Evolutionary conservation across 352 stramenopile genomes (phyloP), one percentile per base, ranked within the genome.

Genomic region (Globisporangium canariense): DNA sequence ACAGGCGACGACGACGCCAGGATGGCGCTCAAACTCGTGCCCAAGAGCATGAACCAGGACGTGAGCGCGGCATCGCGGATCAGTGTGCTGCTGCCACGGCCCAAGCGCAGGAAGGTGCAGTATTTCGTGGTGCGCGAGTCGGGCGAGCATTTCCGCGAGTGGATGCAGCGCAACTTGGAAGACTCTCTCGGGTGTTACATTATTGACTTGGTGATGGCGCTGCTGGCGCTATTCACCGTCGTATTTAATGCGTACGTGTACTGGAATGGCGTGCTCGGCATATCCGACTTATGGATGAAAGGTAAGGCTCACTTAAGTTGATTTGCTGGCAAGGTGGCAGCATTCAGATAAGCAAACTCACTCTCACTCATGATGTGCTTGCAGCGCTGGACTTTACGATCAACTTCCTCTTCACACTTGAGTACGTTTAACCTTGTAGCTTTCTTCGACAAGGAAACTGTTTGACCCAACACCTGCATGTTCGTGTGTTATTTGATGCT

Each of bases 151-250:
- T 52, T 85, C 14, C 82, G 79, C 18, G 77, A 88, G 49, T 93
- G 80, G 79, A 71, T 89, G 52, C 81, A 90, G 32, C 81, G 85
- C 46, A 93, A 89, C 51, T 77, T 91, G 10, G 80, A 91, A 65
- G 83, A 83, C 38, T 88, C 82, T 32, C 76, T 79, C 11, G 74
- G 70, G 5, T 81, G 76, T 14, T 86, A 62, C 53, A 40, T 74
- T 38, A 66, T 84, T 28, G 70, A 81, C 16, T 41, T 64, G 2
- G 53, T 69, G 7, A 86, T 89, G 69, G 77, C 78, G 6, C 38
- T 83, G 9, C 62, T 91, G 9, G 90, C 82, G 61, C 65, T 84
- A 5, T 89, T 88, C 36, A 75, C 89, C 58, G 83, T 89, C 38
- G 53, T 84, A 2, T 85, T 86, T 34, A 86, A 91, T 60, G 70